Conservation (phyloP, 2,329 filamentous ascomycete genomes). For the Torrubiellomyces zombiae region DNA sequence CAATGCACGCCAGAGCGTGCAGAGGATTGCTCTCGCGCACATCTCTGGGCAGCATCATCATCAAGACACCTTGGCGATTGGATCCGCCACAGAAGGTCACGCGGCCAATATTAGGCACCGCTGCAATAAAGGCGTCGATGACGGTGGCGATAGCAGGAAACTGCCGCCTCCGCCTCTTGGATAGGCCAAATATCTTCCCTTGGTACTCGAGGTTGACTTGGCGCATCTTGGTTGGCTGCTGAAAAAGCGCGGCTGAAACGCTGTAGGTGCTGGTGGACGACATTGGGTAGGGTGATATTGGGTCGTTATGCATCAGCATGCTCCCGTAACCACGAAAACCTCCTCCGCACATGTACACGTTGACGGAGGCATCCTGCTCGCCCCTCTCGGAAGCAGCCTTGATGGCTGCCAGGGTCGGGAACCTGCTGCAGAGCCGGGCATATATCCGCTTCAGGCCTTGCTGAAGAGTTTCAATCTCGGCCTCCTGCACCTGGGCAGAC, state of each 20-base stretch:
- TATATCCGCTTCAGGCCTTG: constrained; percentile 44
- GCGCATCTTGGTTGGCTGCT: constrained; percentile 32
- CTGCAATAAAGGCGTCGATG: constrained; percentile 54
- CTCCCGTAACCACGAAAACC: constrained; percentile 86
- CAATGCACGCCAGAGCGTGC: constrained; percentile 14
- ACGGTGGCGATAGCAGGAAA: constrained; percentile 73
- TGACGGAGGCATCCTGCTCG: constrained; percentile 30
- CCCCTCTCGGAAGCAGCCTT: constrained; percentile 17
- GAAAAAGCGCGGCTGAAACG: constrained; percentile 44
- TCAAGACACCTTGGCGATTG: constrained; percentile 69
- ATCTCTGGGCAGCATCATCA: constrained; percentile 45
- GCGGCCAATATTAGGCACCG: constrained; percentile 52
- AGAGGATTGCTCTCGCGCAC: constrained; percentile 52
- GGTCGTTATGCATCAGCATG: constrained; percentile 66
- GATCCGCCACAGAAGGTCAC: constrained; percentile 80
- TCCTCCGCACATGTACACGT: constrained; percentile 75
- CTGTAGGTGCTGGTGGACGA: constrained; percentile 67
- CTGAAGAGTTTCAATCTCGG: constrained; percentile 37
- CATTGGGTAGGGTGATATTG: constrained; percentile 64
- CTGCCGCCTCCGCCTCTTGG: constrained; percentile 60
- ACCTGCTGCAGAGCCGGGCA: constrained; percentile 27
- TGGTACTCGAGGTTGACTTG: constrained; percentile 29
- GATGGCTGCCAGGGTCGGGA: constrained; percentile 29
- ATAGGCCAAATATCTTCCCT: constrained; percentile 58
- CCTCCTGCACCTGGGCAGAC: constrained; percentile 21